phyloP scores from a whole-genome alignment of 441 rosid species.

The Oxalis stricta region DNA sequence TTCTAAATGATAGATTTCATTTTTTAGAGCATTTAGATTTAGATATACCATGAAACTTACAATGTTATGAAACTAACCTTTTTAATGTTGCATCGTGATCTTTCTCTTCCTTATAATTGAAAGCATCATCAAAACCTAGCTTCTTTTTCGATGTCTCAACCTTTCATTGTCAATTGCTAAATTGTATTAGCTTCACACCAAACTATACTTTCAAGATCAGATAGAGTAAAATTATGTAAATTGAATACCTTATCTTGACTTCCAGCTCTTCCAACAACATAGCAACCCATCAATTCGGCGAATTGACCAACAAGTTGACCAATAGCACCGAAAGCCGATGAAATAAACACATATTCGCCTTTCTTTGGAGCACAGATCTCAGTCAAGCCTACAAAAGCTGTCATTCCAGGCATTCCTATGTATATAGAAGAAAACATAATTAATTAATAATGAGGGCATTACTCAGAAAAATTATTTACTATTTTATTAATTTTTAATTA shows the following conservation, averaged over 20 bases:
- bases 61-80: slow-evolving; percentile 3
- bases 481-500: no score
- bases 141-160: slow-evolving; percentile 9
- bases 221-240: neutral
- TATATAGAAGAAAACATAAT: neutral
- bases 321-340: slow-evolving; percentile 21
- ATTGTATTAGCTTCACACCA: no score
- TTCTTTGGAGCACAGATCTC: slow-evolving; percentile 17
- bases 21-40: no score
- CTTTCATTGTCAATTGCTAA: neutral
- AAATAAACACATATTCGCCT: slow-evolving; percentile 16
- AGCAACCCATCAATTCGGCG: slow-evolving; percentile 20
- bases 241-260: slow-evolving; percentile 25
- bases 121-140: slow-evolving; percentile 16
- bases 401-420: slow-evolving; percentile 19
- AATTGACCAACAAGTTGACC: slow-evolving; percentile 30
- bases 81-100: slow-evolving; percentile 1
- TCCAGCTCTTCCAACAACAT: slow-evolving; percentile 26
- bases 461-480: no score
- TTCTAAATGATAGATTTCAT: no score
- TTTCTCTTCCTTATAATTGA: slow-evolving; percentile 14
- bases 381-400: slow-evolving; percentile 19
- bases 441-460: neutral
- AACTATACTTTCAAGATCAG: neutral
- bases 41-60: no score